Base-by-base conservation (phyloP, 306 rosid genomes). In the Crataegus laevigata region DNA sequence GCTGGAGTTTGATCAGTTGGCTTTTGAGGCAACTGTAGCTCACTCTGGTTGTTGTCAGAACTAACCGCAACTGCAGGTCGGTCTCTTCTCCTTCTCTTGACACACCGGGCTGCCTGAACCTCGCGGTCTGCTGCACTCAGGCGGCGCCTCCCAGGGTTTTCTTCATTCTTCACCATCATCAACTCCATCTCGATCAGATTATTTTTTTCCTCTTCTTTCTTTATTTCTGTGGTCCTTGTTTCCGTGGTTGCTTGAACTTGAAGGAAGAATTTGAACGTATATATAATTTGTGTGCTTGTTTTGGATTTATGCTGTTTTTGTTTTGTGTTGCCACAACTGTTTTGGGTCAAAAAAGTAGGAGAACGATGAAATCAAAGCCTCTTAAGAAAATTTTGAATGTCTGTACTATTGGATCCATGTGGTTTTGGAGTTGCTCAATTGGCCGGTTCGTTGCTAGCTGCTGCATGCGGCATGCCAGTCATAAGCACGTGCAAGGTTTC, bases 31-130 rank as follows among this genome's bases (percentile, higher is more conserved):
- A 55, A 25, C 32, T 47, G 76, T 59, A 52, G 75, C 71, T 77
- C 81, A 69, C 11, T 63, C 74, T 54, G 81, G 30, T 69, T 78
- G 29, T 71, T 70, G 40, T 73, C 84, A 62, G 12, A 4, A 21
- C 58, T 28, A 13, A 26, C 61, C 30, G 81, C 69, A 47, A 57
- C 71, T 36, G 55, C 69, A 36, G 51, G 66, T 76, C 75, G 75
- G 18, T 83, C 86, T 87, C 87, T 84, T 74, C 90, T 61, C 6
- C 84, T 82, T 78, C 88, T 82, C 79, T 92, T 92, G 24, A 83
- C 82, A 59, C 80, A 71, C n/a, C 80, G 40, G 12, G 66, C 40
- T 22, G 79, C 76, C 72, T 71, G 81, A 66, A 68, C 73, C 72
- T 81, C 82, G 17, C 73, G 79, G 63, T 88, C 88, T 8, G 59